phyloP scores from a whole-genome alignment of 1,284 basidiomycete genomes.

The Leccinum pachyderme region DNA sequence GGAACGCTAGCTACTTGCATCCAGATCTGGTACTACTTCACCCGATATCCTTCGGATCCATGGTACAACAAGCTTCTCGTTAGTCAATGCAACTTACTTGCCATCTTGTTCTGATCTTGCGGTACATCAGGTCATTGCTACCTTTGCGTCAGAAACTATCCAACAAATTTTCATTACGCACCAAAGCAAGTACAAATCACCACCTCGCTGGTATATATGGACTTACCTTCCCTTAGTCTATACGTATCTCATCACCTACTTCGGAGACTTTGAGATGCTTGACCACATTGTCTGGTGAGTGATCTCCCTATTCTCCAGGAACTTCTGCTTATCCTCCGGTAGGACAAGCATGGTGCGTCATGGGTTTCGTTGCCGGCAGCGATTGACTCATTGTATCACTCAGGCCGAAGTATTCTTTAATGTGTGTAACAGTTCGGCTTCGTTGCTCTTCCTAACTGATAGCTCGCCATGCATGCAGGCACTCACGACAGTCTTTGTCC shows the following conservation, averaged over 20 bases:
- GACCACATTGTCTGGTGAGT: constrained; percentile 45
- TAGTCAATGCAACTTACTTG: not conserved
- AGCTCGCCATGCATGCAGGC: constrained; percentile 13
- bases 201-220: not conserved
- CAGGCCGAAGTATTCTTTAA: constrained; percentile 40
- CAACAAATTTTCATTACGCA: constrained; percentile 59
- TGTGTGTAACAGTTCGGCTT: constrained; percentile 7
- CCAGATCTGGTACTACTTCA: constrained; percentile 57
- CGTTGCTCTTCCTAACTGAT: not conserved
- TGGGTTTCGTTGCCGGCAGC: not conserved
- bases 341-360: constrained; percentile 44
- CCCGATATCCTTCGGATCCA: constrained; percentile 45
- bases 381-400: constrained; percentile 2
- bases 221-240: constrained; percentile 42
- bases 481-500: constrained; percentile 37
- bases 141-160: constrained; percentile 49
- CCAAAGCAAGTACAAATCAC: constrained; percentile 36
- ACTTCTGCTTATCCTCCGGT: constrained; percentile 2
- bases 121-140: constrained; percentile 40
- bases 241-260: constrained; percentile 51
- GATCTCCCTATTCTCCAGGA: not conserved
- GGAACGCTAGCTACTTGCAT: constrained; percentile 46
- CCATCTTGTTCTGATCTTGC: not conserved
- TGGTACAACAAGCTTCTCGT: constrained; percentile 48
- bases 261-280: constrained; percentile 38